A percentile compares a stretch with the other conserved stretches of the same genome.
Evolutionary conservation across 345 rosid genomes (phyloP).

Genomic region (Gossypium longicalyx): DNA sequence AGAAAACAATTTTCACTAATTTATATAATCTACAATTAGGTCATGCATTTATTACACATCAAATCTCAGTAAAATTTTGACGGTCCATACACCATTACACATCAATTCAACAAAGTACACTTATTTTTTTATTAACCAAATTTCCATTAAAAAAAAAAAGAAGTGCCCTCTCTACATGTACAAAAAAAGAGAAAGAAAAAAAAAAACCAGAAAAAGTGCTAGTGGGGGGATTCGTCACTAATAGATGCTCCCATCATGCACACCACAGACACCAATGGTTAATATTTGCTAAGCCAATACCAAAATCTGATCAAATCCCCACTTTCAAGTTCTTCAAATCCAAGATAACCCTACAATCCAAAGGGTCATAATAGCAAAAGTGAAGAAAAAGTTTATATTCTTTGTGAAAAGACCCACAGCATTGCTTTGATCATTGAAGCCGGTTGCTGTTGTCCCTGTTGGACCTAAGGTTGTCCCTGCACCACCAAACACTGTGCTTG

Average conservation of each 20-base stretch:
- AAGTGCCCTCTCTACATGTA: neutral
- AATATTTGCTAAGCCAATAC: neutral
- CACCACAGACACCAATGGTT: neutral
- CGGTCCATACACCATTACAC: neutral
- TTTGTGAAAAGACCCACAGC: constrained; percentile 18
- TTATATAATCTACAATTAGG: neutral
- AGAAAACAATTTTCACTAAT: neutral
- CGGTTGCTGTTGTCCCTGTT: constrained; percentile 22
- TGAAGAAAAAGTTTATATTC: constrained; percentile 15
- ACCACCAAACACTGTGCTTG: constrained; percentile 1
- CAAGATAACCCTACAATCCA: constrained; percentile 17
- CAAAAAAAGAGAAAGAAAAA: neutral
- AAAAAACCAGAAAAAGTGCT: neutral
- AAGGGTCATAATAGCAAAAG: neutral
- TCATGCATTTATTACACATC: neutral
- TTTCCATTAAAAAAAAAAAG: neutral
- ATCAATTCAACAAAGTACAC: neutral
- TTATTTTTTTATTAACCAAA: neutral
- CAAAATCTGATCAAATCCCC: neutral
- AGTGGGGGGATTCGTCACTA: neutral
- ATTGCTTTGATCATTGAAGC: constrained; percentile 14
- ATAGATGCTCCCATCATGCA: neutral
- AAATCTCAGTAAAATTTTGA: neutral
- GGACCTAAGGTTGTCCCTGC: constrained; percentile 5
- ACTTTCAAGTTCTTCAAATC: neutral